These are phyloP conservation scores for Xylariaceae sp. DNA, from an alignment of 2,329 filamentous ascomycete genomes.

Conservation along the genomic window DNA sequence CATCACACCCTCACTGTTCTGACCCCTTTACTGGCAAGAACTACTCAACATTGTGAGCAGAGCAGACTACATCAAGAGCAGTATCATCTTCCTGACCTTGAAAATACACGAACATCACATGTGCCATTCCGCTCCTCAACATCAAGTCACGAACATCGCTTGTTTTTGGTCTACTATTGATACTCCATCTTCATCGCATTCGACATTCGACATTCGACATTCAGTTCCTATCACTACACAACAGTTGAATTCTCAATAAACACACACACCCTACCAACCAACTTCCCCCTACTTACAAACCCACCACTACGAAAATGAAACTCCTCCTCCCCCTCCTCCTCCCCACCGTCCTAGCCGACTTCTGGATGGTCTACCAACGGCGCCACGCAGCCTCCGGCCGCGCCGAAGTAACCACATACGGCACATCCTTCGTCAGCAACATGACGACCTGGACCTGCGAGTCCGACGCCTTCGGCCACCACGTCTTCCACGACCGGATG, in stretches of 20 bases:
- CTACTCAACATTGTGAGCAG: too few relatives aligned
- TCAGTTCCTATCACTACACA: not conserved
- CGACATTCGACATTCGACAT: not conserved
- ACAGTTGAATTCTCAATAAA: not conserved
- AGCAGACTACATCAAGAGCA: too few relatives aligned
- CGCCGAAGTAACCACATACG: not conserved
- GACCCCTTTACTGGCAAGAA: too few relatives aligned
- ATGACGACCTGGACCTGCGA: slow-evolving; percentile 2
- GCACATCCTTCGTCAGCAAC: slow-evolving; percentile 3
- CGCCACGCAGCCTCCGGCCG: slow-evolving; percentile 3
- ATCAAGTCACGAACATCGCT: not conserved
- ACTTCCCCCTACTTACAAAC: too few relatives aligned
- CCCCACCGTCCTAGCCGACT: slow-evolving; percentile 1
- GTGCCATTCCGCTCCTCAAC: not conserved
- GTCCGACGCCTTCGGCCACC: slow-evolving; percentile 2
- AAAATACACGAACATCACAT: not conserved
- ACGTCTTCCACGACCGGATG: not conserved
- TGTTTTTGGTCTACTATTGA: slow-evolving; percentile 2
- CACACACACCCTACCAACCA: not conserved
- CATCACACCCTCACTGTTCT: too few relatives aligned
- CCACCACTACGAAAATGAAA: slow-evolving; percentile 4
- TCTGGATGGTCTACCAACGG: slow-evolving; percentile 14
- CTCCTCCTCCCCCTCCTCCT: not conserved
- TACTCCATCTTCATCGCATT: not conserved
- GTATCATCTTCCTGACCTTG: too few relatives aligned